Evolutionary conservation across 306 rosid genomes (phyloP).

Genomic region (Leucaena leucocephala): DNA sequence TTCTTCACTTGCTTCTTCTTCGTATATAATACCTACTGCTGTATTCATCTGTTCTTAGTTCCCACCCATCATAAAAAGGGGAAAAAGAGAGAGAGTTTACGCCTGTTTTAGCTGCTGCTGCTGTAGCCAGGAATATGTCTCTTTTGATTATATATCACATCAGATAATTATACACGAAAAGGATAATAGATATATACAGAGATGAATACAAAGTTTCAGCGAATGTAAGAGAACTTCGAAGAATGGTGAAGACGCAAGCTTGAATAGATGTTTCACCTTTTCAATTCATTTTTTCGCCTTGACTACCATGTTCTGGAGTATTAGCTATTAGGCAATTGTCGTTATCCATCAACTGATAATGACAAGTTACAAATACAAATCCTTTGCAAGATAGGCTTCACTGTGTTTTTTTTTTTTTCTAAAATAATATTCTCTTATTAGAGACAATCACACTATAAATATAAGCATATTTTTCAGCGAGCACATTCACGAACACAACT

Average conservation of each 20-base stretch:
- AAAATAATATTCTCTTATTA: too few relatives aligned
- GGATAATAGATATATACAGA: too few relatives aligned
- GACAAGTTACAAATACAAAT: not conserved
- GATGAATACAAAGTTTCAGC: not conserved
- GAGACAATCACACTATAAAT: too few relatives aligned
- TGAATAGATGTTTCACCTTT: slow-evolving; percentile 13
- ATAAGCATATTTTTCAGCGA: too few relatives aligned
- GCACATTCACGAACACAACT: not conserved
- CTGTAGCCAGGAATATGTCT: too few relatives aligned
- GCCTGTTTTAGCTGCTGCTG: too few relatives aligned
- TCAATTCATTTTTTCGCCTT: not conserved
- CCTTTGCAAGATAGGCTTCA: not conserved
- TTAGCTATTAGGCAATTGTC: slow-evolving; percentile 4
- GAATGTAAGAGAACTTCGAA: not conserved
- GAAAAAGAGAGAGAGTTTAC: too few relatives aligned
- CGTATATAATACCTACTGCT: slow-evolving; percentile 19
- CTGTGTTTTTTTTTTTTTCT: not conserved
- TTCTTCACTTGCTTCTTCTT: slow-evolving; percentile 17
- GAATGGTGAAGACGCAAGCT: not conserved
- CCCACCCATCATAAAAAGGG: not conserved
- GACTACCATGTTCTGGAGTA: not conserved
- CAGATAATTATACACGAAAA: not conserved
- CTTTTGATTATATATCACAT: not conserved
- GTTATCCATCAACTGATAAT: slow-evolving; percentile 1
- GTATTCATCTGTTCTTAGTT: slow-evolving; percentile 32